Base-by-base conservation (phyloP, 1,284 basidiomycete genomes). In the Ceratobasidium sp. region DNA sequence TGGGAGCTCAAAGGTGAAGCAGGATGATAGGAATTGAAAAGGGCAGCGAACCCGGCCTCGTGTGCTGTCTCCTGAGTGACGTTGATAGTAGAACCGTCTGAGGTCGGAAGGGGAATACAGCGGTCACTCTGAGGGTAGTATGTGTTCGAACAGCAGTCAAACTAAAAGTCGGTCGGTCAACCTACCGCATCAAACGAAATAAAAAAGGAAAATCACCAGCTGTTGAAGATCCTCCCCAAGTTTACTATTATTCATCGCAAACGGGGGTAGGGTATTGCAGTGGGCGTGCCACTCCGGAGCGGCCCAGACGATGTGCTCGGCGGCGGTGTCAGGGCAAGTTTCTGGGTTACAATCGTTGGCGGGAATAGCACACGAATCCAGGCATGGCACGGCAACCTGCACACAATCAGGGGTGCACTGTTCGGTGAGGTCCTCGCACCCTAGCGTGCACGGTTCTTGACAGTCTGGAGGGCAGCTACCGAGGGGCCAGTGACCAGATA, bases 111-210 rank as follows among this genome's bases (percentile, higher is more conserved):
- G 25, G 66, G 66, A 21, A 70, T 30, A 25, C 66, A 70, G 33
- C 66, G 59, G 42, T 70, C 66, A 30, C 59, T 70, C 30, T 70
- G 53, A 28, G 66, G 66, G 44, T 70, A 70, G 42, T 70, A 70
- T 14, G 49, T 59, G 30, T 70, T 70, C 23, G 64, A 28, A n/a
- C 66, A 70, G 56, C 66, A 70, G 25, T 70, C 66, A 30, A 59
- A 48, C 54, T 58, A 33, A 9, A 48, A 16, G 16, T 14, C 48
- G 38, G 8, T 18, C 12, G 42, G 58, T 60, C 40, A 70, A 60
- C 49, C 30, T 28, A 14, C 14, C 23, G 30, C 25, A 36, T 9
- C 21, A 33, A 44, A 28, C 2, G 25, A 48, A 70, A 49, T 44
- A 1, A 60, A 40, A 70, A 66, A 2, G 11, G 1, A 7, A 14